phyloP scores from a whole-genome alignment of 352 stramenopile species.

The Globisporangium ultimum region DNA sequence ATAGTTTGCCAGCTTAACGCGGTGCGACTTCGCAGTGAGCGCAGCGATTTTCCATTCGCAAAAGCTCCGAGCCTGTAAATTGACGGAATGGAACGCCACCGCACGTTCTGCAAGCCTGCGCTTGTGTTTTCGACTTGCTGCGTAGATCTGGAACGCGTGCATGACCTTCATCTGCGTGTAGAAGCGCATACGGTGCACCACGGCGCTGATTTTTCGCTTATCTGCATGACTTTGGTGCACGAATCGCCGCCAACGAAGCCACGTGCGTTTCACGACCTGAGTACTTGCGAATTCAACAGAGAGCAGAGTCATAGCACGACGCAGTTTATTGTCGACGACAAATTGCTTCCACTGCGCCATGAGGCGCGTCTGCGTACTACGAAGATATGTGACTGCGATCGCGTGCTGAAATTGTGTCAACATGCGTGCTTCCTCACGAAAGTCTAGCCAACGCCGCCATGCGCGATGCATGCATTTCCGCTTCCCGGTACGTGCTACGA shows the following conservation, averaged over 20 bases:
- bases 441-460: conserved; percentile 22
- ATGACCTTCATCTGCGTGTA: conserved; percentile 22
- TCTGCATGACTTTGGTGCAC: neutral
- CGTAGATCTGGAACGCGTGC: conserved; percentile 9
- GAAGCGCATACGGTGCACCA: conserved; percentile 25
- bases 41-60: conserved; percentile 19
- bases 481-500: conserved; percentile 20
- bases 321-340: conserved; percentile 25
- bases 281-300: conserved; percentile 22
- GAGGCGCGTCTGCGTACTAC: conserved; percentile 13
- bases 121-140: conserved; percentile 11
- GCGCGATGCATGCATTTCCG: conserved; percentile 18
- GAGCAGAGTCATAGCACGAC: conserved; percentile 25
- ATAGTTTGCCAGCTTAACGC: conserved; percentile 26
- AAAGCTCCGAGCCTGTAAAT: conserved; percentile 12
- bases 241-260: conserved; percentile 20
- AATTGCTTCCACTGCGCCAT: conserved; percentile 27
- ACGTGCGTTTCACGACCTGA: conserved; percentile 17
- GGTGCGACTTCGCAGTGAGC: neutral
- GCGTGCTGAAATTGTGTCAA: conserved; percentile 20
- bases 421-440: conserved; percentile 6
- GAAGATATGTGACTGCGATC: conserved; percentile 20
- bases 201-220: conserved; percentile 21
- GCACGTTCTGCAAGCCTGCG: neutral
- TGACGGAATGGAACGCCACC: neutral